Evolutionary conservation across 192 early-diverging fungal genomes (phyloP), one percentile per base, ranked within the genome.

Genomic region (Entomortierella chlamydospora): DNA sequence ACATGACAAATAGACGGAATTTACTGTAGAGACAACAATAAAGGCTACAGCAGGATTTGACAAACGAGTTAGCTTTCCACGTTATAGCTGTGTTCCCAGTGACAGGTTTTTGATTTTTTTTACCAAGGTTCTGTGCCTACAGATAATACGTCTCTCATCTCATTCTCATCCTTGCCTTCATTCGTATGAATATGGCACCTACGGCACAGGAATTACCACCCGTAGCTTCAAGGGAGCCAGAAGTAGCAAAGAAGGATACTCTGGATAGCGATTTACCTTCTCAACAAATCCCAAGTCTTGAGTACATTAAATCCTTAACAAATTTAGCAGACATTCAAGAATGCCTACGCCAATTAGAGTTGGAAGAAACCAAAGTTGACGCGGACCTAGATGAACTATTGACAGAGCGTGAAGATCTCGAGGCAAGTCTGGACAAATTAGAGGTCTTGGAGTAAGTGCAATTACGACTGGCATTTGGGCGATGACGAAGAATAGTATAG

Each of bases 361-460:
- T 83, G 58, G 91, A 91, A 64, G 91, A 93, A 63, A 88, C 86
- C n/a, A 70, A 82, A 57, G 72, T 90, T 22, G 91, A 93, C 58
- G 53, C 64, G 20, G 72, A 84, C 28, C 73, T 93, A 28, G 91
- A 91, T 70, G 82, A 80, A 17, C 59, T 91, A n/a, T 41, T 93
- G 23, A 72, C 76, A 42, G 86, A 78, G 57, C 78, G 81, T 18
- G 61, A 53, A 37, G 61, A 86, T 22, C 61, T 90, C 20, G 88
- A 91, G 45, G 74, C 73, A 7, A 72, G 87, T 47, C 76, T 92
- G 26, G 77, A 78, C 51, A 85, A 76, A 17, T 64, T 91, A 34
- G 87, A 90, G 47, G 77, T 70, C 23, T 34, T 91, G 25, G 68
- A 87, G 90, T 91, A 83, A 54, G 62, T 31, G 30, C 9, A 50